Conservation (phyloP, 768 basidiomycete species). For the Termitomyces sp. region DNA sequence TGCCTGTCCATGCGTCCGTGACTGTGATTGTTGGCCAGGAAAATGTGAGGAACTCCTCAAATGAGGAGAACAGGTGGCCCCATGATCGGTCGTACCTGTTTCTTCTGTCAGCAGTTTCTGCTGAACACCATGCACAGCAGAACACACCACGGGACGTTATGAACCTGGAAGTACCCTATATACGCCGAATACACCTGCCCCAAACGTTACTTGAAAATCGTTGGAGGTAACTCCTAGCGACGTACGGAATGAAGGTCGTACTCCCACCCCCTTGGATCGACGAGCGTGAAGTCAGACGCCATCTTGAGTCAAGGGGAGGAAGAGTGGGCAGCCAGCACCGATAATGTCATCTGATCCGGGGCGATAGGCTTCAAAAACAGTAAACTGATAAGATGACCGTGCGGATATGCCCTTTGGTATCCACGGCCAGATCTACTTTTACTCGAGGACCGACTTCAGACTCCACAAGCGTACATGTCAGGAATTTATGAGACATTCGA, state of each 20-base stretch:
- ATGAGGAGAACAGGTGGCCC: constrained; percentile 74
- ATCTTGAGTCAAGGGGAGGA: neutral
- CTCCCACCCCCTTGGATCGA: constrained; percentile 75
- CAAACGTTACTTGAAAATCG: neutral
- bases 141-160: constrained; percentile 60
- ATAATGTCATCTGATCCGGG: neutral
- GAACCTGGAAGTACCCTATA: constrained; percentile 72
- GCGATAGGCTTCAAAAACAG: neutral
- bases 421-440: too few species aligned
- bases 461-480: too few species aligned
- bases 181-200: constrained; percentile 64
- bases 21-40: constrained; percentile 81
- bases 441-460: too few species aligned
- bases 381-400: neutral
- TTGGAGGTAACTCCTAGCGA: constrained; percentile 4
- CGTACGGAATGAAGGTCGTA: constrained; percentile 75
- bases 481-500: too few species aligned
- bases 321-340: neutral
- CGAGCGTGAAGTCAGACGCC: constrained; percentile 54
- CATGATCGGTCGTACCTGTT: constrained; percentile 75
- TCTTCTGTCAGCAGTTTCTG: neutral
- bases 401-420: neutral
- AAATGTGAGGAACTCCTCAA: constrained; percentile 75
- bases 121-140: neutral
- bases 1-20: constrained; percentile 67